A percentile compares a stretch with the other conserved stretches of the same genome.
These are phyloP conservation scores for Apodospora peruviana DNA, from an alignment of 495 filamentous ascomycete species.

Conservation along the genomic window DNA sequence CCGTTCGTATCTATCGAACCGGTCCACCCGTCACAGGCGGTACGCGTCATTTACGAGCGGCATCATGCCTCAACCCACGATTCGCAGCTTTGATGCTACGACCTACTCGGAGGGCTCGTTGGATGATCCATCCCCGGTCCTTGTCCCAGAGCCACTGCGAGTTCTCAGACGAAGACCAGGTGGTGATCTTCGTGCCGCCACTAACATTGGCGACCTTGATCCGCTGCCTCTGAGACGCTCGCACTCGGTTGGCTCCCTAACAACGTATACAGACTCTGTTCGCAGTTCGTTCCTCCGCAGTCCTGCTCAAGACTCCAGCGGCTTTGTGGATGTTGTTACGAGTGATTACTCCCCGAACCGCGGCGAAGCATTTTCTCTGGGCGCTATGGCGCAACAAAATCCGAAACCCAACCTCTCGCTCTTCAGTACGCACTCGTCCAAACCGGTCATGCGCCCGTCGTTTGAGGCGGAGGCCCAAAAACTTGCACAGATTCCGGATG, in stretches of 20 bases:
- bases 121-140: slow-evolving; percentile 25
- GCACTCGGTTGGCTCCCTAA: slow-evolving; percentile 66
- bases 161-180: slow-evolving; percentile 82
- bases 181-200: slow-evolving; percentile 76
- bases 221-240: slow-evolving; percentile 49
- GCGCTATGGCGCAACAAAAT: slow-evolving; percentile 48
- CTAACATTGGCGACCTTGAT: slow-evolving; percentile 66
- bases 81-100: slow-evolving; percentile 55
- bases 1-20: slow-evolving; percentile 31
- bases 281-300: slow-evolving; percentile 52
- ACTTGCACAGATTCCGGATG: slow-evolving; percentile 85
- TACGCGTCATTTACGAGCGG: slow-evolving; percentile 69
- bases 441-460: slow-evolving; percentile 72
- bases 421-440: slow-evolving; percentile 68
- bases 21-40: slow-evolving; percentile 34
- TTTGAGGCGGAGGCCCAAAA: slow-evolving; percentile 88
- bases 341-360: slow-evolving; percentile 35
- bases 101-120: slow-evolving; percentile 44
- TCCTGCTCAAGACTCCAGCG: slow-evolving; percentile 28
- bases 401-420: slow-evolving; percentile 49
- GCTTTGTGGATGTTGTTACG: slow-evolving; percentile 38
- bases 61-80: slow-evolving; percentile 52
- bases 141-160: slow-evolving; percentile 44
- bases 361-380: slow-evolving; percentile 49
- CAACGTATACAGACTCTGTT: slow-evolving; percentile 63